phyloP scores from a whole-genome alignment of 2,329 filamentous ascomycete species.

The Dactylellina parvicollis region DNA sequence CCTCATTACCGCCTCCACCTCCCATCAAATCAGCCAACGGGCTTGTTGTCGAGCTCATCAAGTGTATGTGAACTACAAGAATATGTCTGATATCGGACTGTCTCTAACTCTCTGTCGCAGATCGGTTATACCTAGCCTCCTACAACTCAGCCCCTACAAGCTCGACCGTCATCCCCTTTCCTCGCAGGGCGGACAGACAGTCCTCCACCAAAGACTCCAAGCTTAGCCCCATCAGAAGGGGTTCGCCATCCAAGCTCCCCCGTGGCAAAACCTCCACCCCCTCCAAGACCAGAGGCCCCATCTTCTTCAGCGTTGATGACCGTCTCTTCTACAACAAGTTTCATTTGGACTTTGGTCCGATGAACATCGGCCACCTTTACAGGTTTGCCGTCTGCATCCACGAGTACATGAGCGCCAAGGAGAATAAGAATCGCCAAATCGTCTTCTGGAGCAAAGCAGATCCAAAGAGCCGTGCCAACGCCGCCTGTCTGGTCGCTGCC shows the following conservation, averaged over 20 bases:
- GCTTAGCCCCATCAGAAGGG: slow-evolving; percentile 50
- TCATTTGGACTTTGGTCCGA: slow-evolving; percentile 95
- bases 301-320: slow-evolving; percentile 96
- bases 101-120: slow-evolving; percentile 64
- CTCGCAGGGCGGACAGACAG: slow-evolving; percentile 68
- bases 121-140: slow-evolving; percentile 92
- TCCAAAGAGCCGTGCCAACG: slow-evolving; percentile 91
- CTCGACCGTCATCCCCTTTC: slow-evolving; percentile 87
- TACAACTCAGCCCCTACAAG: slow-evolving; percentile 83
- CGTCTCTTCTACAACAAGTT: slow-evolving; percentile 96
- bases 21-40: slow-evolving; percentile 52
- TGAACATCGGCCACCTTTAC: slow-evolving; percentile 97
- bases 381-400: slow-evolving; percentile 95
- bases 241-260: slow-evolving; percentile 54
- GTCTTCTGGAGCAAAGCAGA: slow-evolving; percentile 97
- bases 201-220: slow-evolving; percentile 72
- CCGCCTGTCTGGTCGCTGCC: slow-evolving; percentile 91
- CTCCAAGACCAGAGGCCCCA: slow-evolving; percentile 71
- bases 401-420: slow-evolving; percentile 89
- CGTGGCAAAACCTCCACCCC: slow-evolving; percentile 55
- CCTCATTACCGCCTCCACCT: slow-evolving; percentile 32
- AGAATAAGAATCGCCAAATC: slow-evolving; percentile 87
- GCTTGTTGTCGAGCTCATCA: slow-evolving; percentile 50
- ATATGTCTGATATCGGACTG: background rate
- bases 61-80: slow-evolving; percentile 30